Evolutionary conservation across 208 protist species (phyloP).

Genomic region (Leishmania tropica): DNA sequence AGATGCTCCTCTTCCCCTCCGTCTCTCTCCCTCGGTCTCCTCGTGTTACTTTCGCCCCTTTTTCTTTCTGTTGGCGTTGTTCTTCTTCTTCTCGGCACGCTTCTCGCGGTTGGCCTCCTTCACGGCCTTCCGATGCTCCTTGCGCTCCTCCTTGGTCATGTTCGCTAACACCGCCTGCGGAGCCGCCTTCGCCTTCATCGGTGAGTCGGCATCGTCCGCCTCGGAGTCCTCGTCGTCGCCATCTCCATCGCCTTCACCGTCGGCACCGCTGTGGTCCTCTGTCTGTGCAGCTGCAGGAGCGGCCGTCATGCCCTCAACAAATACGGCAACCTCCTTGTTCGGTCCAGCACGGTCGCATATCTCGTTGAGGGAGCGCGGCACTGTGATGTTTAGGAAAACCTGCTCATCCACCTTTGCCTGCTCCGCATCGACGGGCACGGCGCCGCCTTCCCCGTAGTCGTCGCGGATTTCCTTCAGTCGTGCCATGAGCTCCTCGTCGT

Average conservation of each 20-base stretch:
- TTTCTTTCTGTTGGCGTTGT: constrained; percentile 50
- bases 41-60: constrained; percentile 19
- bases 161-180: constrained; percentile 51
- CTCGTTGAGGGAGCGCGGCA: constrained; percentile 77
- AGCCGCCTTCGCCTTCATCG: constrained; percentile 5
- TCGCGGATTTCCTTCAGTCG: constrained; percentile 73
- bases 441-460: constrained; percentile 28
- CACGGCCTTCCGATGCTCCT: constrained; percentile 71
- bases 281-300: constrained; percentile 6
- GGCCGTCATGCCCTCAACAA: constrained; percentile 73
- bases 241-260: constrained; percentile 7
- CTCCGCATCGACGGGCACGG: constrained; percentile 26
- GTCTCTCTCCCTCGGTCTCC: background rate
- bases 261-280: constrained; percentile 1
- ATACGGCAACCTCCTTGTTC: constrained; percentile 65
- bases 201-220: constrained; percentile 9
- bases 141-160: constrained; percentile 89
- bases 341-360: constrained; percentile 62
- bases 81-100: constrained; percentile 80
- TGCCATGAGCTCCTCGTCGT: constrained; percentile 68
- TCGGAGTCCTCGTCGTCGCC: constrained; percentile 22
- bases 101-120: constrained; percentile 80
- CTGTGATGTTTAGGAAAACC: constrained; percentile 82
- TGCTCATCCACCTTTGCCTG: constrained; percentile 86
- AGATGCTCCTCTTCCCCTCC: background rate